phyloP scores from a whole-genome alignment of 1,284 basidiomycete genomes.

The Fomes fomentarius region DNA sequence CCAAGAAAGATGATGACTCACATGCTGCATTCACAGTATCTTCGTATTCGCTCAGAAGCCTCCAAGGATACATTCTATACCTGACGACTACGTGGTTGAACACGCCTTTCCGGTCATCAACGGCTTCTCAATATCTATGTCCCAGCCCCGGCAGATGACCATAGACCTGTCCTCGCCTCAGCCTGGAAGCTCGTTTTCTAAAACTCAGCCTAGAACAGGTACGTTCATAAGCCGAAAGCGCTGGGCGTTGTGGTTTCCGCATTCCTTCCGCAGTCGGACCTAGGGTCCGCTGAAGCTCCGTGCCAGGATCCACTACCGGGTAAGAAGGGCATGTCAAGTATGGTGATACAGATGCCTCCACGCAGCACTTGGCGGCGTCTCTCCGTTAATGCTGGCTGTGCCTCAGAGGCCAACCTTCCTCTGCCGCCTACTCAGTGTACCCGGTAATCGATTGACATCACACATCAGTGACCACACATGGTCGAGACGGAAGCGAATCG shows the following conservation, averaged over 20 bases:
- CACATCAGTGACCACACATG: too few relatives aligned
- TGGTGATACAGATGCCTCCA: too few relatives aligned
- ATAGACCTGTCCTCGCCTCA: slow-evolving; percentile 26
- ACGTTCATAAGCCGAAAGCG: slow-evolving; percentile 1
- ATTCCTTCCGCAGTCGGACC: not conserved
- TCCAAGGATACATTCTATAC: slow-evolving; percentile 1
- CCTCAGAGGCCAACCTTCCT: too few relatives aligned
- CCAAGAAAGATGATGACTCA: not conserved
- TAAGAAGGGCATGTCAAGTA: too few relatives aligned
- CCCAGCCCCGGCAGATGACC: slow-evolving; percentile 43
- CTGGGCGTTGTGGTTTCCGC: too few relatives aligned
- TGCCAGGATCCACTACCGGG: not conserved
- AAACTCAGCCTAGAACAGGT: slow-evolving; percentile 33
- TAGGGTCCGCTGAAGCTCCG: not conserved
- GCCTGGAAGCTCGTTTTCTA: slow-evolving; percentile 6
- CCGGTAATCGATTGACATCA: too few relatives aligned
- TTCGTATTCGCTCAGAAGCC: slow-evolving; percentile 45
- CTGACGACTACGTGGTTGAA: slow-evolving; percentile 36
- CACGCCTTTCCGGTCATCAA: slow-evolving; percentile 53
- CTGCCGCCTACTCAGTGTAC: too few relatives aligned
- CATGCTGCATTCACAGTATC: slow-evolving; percentile 12
- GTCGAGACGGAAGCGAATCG: too few relatives aligned
- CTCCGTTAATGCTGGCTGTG: too few relatives aligned
- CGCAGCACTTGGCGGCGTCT: too few relatives aligned
- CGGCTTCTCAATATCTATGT: slow-evolving; percentile 55